phyloP scores from a whole-genome alignment of 306 rosid genomes.

The Potentilla sterilis region DNA sequence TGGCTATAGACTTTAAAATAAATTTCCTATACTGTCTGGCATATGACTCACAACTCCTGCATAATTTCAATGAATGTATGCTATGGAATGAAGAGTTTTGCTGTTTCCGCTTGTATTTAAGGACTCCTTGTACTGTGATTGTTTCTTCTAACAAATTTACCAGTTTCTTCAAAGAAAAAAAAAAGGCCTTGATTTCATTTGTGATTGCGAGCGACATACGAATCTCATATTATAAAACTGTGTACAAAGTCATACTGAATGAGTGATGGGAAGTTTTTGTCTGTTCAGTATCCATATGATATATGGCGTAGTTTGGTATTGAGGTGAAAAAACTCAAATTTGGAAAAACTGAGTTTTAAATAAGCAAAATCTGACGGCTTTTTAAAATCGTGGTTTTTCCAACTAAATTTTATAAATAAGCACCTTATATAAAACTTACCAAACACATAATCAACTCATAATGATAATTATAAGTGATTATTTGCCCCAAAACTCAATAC shows the following conservation, averaged over 20 bases:
- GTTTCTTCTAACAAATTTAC: background rate
- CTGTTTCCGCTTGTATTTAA: background rate
- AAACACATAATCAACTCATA: too few relatives aligned
- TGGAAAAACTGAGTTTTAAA: too few relatives aligned
- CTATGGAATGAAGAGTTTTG: background rate
- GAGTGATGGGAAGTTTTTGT: background rate
- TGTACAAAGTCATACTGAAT: background rate
- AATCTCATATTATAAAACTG: background rate
- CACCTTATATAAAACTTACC: too few relatives aligned
- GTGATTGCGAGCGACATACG: conserved; percentile 2
- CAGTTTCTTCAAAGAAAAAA: background rate
- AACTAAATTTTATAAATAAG: too few relatives aligned
- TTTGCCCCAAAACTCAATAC: too few relatives aligned
- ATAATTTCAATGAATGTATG: background rate
- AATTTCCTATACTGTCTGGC: background rate
- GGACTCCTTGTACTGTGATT: background rate
- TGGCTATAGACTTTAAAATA: background rate
- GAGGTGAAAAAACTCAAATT: too few relatives aligned
- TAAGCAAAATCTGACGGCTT: too few relatives aligned
- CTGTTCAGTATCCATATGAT: background rate
- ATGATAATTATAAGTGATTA: too few relatives aligned
- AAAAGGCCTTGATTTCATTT: background rate
- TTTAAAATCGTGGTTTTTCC: too few relatives aligned
- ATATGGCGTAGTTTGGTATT: background rate
- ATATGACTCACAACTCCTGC: background rate